Conservation (phyloP, 352 stramenopile genomes). For the Globisporangium acanthophoron region DNA sequence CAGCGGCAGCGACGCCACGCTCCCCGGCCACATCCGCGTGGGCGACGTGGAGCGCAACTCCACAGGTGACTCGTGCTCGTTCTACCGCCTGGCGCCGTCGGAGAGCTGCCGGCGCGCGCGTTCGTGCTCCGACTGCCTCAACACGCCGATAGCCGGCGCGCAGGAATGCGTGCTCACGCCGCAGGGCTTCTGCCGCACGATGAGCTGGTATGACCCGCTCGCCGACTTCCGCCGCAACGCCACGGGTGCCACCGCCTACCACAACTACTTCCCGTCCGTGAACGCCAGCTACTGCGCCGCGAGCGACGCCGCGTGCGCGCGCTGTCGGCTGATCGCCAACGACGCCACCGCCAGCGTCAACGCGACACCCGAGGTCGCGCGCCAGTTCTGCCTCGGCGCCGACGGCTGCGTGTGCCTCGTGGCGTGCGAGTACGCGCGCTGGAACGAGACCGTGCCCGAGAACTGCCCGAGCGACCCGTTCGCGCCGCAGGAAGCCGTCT, state of each 20-base stretch:
- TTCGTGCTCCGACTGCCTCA: slow-evolving; percentile 70
- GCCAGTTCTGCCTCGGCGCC: slow-evolving; percentile 48
- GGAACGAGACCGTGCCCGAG: slow-evolving; percentile 41
- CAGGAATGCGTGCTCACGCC: slow-evolving; percentile 49
- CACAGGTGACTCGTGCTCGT: slow-evolving; percentile 53
- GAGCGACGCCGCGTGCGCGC: slow-evolving; percentile 40
- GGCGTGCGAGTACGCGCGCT: slow-evolving; percentile 45
- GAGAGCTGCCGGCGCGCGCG: slow-evolving; percentile 48
- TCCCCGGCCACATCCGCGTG: slow-evolving; percentile 13
- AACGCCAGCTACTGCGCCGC: slow-evolving; percentile 66
- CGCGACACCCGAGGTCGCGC: slow-evolving; percentile 23
- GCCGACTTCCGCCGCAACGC: slow-evolving; percentile 61
- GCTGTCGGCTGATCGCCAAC: slow-evolving; percentile 32
- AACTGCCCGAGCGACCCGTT: slow-evolving; percentile 29
- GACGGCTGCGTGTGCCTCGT: slow-evolving; percentile 65
- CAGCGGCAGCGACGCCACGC: slow-evolving; percentile 3
- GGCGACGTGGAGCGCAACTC: slow-evolving; percentile 34
- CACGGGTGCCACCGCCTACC: slow-evolving; percentile 26
- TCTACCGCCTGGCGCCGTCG: slow-evolving; percentile 36
- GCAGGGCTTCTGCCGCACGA: slow-evolving; percentile 50
- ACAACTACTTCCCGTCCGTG: slow-evolving; percentile 60
- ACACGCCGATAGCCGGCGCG: slow-evolving; percentile 24
- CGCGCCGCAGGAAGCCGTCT: slow-evolving; percentile 12
- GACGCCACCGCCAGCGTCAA: slow-evolving; percentile 25
- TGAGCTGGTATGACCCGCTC: slow-evolving; percentile 37